A percentile compares a stretch with the other conserved stretches of the same genome.
These are phyloP conservation scores for Pisolithus marmoratus DNA, from an alignment of 768 basidiomycete genomes.

Conservation along the genomic window DNA sequence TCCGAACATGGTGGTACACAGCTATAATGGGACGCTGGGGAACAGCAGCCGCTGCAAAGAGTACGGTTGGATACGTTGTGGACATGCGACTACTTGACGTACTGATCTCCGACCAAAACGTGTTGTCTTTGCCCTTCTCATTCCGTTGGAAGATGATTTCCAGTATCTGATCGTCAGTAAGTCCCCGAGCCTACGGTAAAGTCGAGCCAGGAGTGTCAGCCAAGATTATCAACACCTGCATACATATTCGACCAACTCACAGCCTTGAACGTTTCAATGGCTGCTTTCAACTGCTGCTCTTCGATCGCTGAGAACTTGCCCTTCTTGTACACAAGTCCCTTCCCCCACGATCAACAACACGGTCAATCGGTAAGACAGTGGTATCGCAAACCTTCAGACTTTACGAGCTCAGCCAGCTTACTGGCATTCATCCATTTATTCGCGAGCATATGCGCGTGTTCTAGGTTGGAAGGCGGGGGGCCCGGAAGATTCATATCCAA, in stretches of 20 bases:
- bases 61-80: constrained; percentile 2
- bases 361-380: neutral
- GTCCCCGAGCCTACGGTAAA: constrained; percentile 39
- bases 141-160: constrained; percentile 67
- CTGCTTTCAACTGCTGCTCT: constrained; percentile 56
- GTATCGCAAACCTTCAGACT: constrained; percentile 49
- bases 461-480: constrained; percentile 39
- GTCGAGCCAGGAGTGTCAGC: neutral
- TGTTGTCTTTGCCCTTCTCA: constrained; percentile 52
- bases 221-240: neutral
- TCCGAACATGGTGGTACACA: constrained; percentile 76
- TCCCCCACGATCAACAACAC: constrained; percentile 2
- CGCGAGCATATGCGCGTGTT: constrained; percentile 64
- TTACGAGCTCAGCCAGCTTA: constrained; percentile 64
- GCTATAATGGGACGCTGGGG: constrained; percentile 76
- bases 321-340: constrained; percentile 83
- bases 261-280: constrained; percentile 56
- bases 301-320: constrained; percentile 83
- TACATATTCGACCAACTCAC: constrained; percentile 35
- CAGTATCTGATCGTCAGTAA: constrained; percentile 49
- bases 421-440: constrained; percentile 73
- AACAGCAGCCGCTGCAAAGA: constrained; percentile 53
- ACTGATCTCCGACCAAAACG: constrained; percentile 84
- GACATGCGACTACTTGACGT: constrained; percentile 18
- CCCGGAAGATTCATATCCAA: constrained; percentile 40